Conservation (phyloP, 2,329 filamentous ascomycete species). For the Pyricularia grisea region DNA sequence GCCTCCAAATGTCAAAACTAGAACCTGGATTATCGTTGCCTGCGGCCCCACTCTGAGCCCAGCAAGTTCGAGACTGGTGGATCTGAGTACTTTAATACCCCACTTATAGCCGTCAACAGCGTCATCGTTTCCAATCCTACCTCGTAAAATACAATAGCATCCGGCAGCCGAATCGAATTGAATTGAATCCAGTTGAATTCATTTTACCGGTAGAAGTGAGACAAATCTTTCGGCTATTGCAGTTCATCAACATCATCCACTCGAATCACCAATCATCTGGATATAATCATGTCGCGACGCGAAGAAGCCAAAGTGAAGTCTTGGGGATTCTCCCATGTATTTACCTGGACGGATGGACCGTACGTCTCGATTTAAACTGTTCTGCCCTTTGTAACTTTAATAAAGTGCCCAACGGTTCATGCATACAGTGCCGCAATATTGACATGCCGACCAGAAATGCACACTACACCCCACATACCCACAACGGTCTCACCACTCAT, state of each 20-base stretch:
- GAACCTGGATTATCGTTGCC: not conserved
- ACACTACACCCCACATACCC: slow-evolving; percentile 60
- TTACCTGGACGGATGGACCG: slow-evolving; percentile 64
- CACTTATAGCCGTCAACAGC: not conserved
- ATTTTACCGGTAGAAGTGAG: not conserved
- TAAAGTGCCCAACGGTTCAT: not conserved
- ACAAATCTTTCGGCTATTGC: not conserved
- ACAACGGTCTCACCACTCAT: slow-evolving; percentile 57
- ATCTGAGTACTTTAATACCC: not conserved
- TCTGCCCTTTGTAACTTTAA: slow-evolving; percentile 3
- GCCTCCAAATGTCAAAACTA: not conserved
- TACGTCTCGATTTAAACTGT: slow-evolving; percentile 29
- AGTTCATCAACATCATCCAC: not conserved
- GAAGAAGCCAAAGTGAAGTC: slow-evolving; percentile 51
- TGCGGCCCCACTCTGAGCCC: not conserved
- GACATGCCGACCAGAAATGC: slow-evolving; percentile 39
- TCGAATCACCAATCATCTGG: not conserved
- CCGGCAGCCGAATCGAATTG: too few species aligned
- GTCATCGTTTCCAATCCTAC: not conserved
- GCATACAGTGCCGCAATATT: not conserved
- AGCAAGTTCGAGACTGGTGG: not conserved
- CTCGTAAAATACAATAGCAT: not conserved
- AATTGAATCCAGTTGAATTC: not conserved
- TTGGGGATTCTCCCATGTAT: slow-evolving; percentile 62
- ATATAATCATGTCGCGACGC: not conserved